Percentiles rank a stretch among this genome's conserved stretches.
phyloP scores from a whole-genome alignment of 2,329 filamentous ascomycete genomes.

The Aplosporella prunicola region DNA sequence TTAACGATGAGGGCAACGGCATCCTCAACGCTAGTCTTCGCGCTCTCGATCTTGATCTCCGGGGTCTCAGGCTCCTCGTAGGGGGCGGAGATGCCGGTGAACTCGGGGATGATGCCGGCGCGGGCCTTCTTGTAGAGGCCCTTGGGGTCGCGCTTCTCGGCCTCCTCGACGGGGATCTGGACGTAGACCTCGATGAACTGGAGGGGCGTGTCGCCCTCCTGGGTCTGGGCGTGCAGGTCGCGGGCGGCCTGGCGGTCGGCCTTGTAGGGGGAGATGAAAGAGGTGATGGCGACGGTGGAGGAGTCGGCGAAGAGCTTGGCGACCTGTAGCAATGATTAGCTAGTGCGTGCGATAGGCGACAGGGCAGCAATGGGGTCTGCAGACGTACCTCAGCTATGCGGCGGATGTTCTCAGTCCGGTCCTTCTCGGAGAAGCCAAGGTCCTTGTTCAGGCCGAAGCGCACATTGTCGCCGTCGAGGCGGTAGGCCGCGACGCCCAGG shows the following conservation, averaged over 20 bases:
- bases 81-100: conserved; percentile 89
- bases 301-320: conserved; percentile 94
- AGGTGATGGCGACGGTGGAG: conserved; percentile 79
- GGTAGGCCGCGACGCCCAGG: conserved; percentile 72
- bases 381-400: conserved; percentile 67
- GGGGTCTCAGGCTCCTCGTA: conserved; percentile 83
- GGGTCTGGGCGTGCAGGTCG: conserved; percentile 59
- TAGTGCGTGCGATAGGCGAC: not conserved
- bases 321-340: conserved; percentile 46
- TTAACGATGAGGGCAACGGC: conserved; percentile 75
- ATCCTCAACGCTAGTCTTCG: conserved; percentile 77
- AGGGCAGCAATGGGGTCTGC: not conserved
- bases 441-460: conserved; percentile 98
- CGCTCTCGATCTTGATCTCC: conserved; percentile 79
- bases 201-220: conserved; percentile 46
- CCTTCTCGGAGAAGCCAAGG: conserved; percentile 83
- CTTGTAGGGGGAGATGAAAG: conserved; percentile 92
- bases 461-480: conserved; percentile 95
- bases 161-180: conserved; percentile 82
- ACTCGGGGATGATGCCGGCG: conserved; percentile 89
- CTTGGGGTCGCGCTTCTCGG: conserved; percentile 93
- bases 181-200: conserved; percentile 92
- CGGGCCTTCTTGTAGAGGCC: conserved; percentile 96
- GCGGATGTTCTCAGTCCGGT: conserved; percentile 96
- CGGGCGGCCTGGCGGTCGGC: conserved; percentile 78